Evolutionary conservation across 768 basidiomycete species (phyloP).

Genomic region (Rhodosporidiobolus sp.): DNA sequence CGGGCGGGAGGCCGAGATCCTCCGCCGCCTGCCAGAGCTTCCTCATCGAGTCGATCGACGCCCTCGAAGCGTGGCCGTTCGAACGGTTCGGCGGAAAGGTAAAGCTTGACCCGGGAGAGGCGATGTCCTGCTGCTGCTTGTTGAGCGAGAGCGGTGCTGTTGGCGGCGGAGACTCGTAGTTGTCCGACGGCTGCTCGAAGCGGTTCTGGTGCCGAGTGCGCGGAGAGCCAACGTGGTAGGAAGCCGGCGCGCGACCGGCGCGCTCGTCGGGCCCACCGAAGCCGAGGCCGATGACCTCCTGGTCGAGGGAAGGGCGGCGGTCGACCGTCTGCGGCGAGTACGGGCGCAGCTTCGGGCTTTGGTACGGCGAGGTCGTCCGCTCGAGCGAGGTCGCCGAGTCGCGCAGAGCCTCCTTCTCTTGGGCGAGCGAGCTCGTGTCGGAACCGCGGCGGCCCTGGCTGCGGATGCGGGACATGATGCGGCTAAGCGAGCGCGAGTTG

Average conservation of each 20-base stretch:
- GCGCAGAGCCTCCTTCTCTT: neutral
- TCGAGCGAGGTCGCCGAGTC: neutral
- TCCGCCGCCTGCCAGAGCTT: constrained; percentile 40
- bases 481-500: constrained; percentile 12
- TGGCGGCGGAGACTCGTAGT: neutral
- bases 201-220: neutral
- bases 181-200: neutral
- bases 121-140: neutral
- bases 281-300: constrained; percentile 2
- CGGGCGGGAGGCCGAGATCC: constrained; percentile 37
- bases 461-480: constrained; percentile 30
- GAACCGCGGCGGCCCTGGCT: neutral
- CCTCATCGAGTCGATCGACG: constrained; percentile 34
- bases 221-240: constrained; percentile 9
- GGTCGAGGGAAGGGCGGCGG: constrained; percentile 2
- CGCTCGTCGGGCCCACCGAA: neutral
- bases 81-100: neutral
- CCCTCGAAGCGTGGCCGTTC: constrained; percentile 4
- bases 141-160: constrained; percentile 27
- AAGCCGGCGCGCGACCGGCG: neutral
- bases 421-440: neutral
- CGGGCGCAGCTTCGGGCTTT: neutral
- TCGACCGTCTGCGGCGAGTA: neutral
- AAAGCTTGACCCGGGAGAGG: neutral
- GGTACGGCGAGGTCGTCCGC: neutral